A percentile compares a stretch with the other conserved stretches of the same genome.
Evolutionary conservation across 805 yeast genomes (phyloP).

Genomic region (Metschnikowia hibisci): DNA sequence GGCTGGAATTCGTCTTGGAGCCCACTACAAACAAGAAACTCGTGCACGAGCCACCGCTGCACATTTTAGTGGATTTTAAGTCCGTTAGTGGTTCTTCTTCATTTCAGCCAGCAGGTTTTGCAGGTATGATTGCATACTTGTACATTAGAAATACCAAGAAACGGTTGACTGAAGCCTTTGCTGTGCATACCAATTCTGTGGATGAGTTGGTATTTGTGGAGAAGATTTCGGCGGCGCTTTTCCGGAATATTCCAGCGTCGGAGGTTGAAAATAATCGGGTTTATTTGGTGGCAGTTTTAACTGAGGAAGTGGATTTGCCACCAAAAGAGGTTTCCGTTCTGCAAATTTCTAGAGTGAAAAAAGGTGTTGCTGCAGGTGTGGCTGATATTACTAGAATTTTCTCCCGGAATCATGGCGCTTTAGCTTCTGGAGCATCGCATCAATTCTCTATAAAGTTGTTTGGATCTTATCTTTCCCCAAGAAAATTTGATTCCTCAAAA

Average conservation of each 20-base stretch:
- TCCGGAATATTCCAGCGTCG: constrained; percentile 67
- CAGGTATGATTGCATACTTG: constrained; percentile 69
- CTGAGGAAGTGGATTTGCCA: constrained; percentile 58
- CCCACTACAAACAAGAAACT: constrained; percentile 48
- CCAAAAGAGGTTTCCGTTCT: constrained; percentile 27
- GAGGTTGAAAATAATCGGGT: constrained; percentile 63
- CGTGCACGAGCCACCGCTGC: constrained; percentile 51
- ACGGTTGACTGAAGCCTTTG: constrained; percentile 75
- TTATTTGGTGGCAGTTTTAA: constrained; percentile 70
- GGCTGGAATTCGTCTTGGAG: constrained; percentile 31
- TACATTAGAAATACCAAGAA: constrained; percentile 61
- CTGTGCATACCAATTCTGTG: constrained; percentile 57
- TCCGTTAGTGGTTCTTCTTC: constrained; percentile 58
- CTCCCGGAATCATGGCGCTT: constrained; percentile 57
- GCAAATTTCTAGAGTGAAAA: constrained; percentile 47
- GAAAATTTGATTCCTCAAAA: constrained; percentile 22
- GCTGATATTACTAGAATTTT: constrained; percentile 79
- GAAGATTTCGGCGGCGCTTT: constrained; percentile 73
- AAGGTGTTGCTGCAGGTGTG: constrained; percentile 87
- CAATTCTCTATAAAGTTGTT: constrained; percentile 68
- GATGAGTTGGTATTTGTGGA: constrained; percentile 55
- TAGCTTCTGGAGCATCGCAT: constrained; percentile 60
- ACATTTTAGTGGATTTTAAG: constrained; percentile 73
- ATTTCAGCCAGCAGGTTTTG: constrained; percentile 61
- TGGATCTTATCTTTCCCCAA: constrained; percentile 58